Conservation (phyloP, 2,329 filamentous ascomycete species). For the Exophiala dermatitidis region DNA sequence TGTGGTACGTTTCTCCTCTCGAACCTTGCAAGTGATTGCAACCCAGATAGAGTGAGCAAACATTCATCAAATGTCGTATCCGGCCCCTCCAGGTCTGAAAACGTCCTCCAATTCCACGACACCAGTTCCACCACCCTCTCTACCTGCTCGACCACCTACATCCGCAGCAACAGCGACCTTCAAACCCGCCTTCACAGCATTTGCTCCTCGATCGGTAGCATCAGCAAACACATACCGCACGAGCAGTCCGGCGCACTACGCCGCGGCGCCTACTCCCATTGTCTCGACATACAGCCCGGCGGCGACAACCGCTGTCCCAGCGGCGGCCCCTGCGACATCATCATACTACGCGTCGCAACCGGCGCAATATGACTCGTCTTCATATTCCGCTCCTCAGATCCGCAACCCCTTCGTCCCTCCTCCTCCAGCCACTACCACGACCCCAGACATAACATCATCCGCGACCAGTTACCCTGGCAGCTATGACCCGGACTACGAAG, state of each 20-base stretch:
- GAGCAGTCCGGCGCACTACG: slow-evolving; percentile 33
- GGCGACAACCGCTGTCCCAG: no score
- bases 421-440: slow-evolving; percentile 30
- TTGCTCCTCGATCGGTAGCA: slow-evolving; percentile 55
- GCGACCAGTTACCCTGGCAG: slow-evolving; percentile 34
- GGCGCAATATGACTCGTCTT: slow-evolving; percentile 37
- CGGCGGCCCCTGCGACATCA: slow-evolving; percentile 13
- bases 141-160: slow-evolving; percentile 70
- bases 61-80: slow-evolving; percentile 67
- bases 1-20: slow-evolving; percentile 17
- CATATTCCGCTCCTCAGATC: slow-evolving; percentile 49
- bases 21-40: slow-evolving; percentile 14
- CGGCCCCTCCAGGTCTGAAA: slow-evolving; percentile 69
- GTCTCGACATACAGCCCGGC: slow-evolving; percentile 27
- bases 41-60: slow-evolving; percentile 30
- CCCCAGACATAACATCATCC: slow-evolving; percentile 44
- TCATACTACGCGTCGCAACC: slow-evolving; percentile 43
- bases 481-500: slow-evolving; percentile 71
- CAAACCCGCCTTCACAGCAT: slow-evolving; percentile 44
- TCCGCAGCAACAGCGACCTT: slow-evolving; percentile 38
- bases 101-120: slow-evolving; percentile 26
- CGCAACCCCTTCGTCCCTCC: slow-evolving; percentile 64
- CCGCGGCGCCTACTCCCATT: slow-evolving; percentile 29
- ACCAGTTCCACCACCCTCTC: slow-evolving; percentile 49
- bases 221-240: slow-evolving; percentile 35